phyloP scores from a whole-genome alignment of 768 basidiomycete species.

The Serendipita indica region DNA sequence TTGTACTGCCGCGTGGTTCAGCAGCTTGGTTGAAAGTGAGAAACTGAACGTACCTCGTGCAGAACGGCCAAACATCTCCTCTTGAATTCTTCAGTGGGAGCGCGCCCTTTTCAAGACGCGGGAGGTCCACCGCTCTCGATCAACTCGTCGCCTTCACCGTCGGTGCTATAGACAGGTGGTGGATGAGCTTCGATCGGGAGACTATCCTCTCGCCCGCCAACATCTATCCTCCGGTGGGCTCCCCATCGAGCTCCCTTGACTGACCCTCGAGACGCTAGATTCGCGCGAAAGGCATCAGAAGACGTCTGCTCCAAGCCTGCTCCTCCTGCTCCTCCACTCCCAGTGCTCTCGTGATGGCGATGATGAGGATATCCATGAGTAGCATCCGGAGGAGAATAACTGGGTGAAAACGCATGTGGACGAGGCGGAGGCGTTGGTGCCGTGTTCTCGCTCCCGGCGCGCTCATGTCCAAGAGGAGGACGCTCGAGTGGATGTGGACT shows the following conservation, averaged over 20 bases:
- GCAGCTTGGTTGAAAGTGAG: too few species aligned
- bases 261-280: background rate
- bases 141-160: background rate
- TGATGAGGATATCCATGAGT: too few species aligned
- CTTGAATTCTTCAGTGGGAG: conserved; percentile 7
- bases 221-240: background rate
- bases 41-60: background rate
- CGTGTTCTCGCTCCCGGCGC: background rate
- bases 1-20: conserved; percentile 6
- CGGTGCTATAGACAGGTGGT: conserved; percentile 3
- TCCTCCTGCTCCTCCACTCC: background rate
- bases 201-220: background rate
- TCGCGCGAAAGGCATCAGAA: background rate
- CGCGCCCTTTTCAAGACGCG: background rate
- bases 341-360: background rate
- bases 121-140: conserved; percentile 3
- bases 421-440: conserved; percentile 1
- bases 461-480: too few species aligned
- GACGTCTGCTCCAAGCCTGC: background rate
- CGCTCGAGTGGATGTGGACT: background rate
- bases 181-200: background rate
- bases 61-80: background rate
- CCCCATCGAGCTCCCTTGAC: background rate
- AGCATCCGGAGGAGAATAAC: background rate
- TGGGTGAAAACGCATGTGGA: background rate